Evolutionary conservation across 352 stramenopile species (phyloP).

Genomic region (Phytophthora pini): DNA sequence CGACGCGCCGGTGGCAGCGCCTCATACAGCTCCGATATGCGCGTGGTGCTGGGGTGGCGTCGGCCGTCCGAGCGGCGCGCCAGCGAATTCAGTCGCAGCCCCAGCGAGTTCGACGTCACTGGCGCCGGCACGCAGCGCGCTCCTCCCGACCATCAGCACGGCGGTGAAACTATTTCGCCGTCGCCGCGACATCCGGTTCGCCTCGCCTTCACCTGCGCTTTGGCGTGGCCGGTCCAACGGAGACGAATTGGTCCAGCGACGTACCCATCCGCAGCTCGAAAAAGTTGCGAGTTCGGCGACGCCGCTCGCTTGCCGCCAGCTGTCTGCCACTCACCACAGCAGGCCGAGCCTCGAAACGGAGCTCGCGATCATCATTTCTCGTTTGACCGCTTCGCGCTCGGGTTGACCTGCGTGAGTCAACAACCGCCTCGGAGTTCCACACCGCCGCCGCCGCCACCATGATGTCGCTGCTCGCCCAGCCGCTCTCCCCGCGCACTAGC

Average conservation of each 20-base stretch:
- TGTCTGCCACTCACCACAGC: conserved; percentile 28
- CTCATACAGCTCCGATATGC: background rate
- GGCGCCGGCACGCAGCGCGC: too few species aligned
- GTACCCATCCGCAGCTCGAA: conserved; percentile 27
- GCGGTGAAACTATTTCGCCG: conserved; percentile 18
- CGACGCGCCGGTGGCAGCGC: background rate
- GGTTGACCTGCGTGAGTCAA: conserved; percentile 12
- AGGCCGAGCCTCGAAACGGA: conserved; percentile 16
- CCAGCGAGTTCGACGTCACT: too few species aligned
- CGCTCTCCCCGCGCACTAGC: conserved; percentile 24
- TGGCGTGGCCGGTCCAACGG: conserved; percentile 20
- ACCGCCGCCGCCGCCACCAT: conserved; percentile 17
- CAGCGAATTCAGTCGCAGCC: too few species aligned
- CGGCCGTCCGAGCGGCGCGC: too few species aligned
- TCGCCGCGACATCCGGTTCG: conserved; percentile 22
- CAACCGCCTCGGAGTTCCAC: conserved; percentile 5
- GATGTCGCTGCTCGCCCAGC: conserved; percentile 44
- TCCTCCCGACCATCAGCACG: background rate
- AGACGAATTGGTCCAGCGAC: conserved; percentile 22
- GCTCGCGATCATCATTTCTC: conserved; percentile 33
- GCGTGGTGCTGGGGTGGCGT: too few species aligned
- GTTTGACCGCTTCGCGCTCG: conserved; percentile 25
- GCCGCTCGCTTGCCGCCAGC: conserved; percentile 22
- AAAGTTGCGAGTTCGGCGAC: conserved; percentile 14
- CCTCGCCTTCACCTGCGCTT: conserved; percentile 7